Conservation (phyloP, 345 rosid genomes). For the Lepidium sativum region DNA sequence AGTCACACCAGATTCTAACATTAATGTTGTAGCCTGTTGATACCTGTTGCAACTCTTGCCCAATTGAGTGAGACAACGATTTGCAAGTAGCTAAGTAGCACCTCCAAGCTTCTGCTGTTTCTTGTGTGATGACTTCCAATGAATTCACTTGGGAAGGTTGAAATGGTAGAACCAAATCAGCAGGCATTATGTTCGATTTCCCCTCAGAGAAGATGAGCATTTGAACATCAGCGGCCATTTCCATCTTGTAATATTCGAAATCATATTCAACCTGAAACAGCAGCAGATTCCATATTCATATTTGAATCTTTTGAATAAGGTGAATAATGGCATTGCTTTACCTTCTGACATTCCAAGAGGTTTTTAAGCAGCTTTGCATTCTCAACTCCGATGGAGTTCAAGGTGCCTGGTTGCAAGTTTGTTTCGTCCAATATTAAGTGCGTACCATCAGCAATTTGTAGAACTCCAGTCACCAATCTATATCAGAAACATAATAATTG, state of each 20-base stretch:
- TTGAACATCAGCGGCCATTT: conserved; percentile 74
- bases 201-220: conserved; percentile 72
- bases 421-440: conserved; percentile 80
- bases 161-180: conserved; percentile 73
- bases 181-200: conserved; percentile 79
- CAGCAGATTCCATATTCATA: neutral
- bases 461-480: conserved; percentile 64
- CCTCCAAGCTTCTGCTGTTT: conserved; percentile 67
- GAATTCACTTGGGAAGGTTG: conserved; percentile 47
- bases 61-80: conserved; percentile 61
- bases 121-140: conserved; percentile 33
- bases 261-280: conserved; percentile 75
- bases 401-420: conserved; percentile 62
- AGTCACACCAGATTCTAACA: neutral
- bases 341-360: conserved; percentile 71
- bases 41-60: conserved; percentile 72
- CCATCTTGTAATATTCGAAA: conserved; percentile 81
- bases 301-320: neutral
- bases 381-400: conserved; percentile 69
- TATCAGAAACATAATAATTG: neutral
- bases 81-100: conserved; percentile 77
- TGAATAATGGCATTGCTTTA: conserved; percentile 13
- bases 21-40: neutral
- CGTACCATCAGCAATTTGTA: conserved; percentile 77
- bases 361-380: conserved; percentile 62